Conservation (phyloP, 1,284 basidiomycete genomes). For the Microstroma glucosiphilum region DNA sequence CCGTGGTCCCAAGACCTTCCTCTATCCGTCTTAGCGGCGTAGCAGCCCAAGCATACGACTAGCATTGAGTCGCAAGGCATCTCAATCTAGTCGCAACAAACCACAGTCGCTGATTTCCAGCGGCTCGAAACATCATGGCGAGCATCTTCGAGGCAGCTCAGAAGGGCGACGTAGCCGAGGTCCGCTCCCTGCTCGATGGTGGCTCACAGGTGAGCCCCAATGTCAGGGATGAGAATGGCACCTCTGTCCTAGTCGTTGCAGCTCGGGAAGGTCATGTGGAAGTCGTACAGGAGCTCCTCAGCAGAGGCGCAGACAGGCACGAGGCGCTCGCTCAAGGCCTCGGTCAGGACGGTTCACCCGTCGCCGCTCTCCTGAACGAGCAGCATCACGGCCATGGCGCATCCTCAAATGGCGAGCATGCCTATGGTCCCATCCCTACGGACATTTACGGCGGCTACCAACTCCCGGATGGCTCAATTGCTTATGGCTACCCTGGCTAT, state of each 20-base stretch:
- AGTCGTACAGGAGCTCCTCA: conserved; percentile 38
- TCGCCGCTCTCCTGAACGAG: conserved; percentile 7
- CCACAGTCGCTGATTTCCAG: conserved; percentile 3
- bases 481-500: conserved; percentile 17
- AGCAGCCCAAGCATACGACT: too few species aligned
- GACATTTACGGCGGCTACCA: conserved; percentile 35
- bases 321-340: conserved; percentile 17
- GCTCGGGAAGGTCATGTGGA: conserved; percentile 33
- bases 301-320: conserved; percentile 18
- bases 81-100: too few species aligned
- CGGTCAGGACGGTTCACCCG: conserved; percentile 24
- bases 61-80: too few species aligned
- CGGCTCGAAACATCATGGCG: conserved; percentile 21
- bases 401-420: conserved; percentile 22
- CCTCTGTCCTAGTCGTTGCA: conserved; percentile 31
- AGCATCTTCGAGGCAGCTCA: conserved; percentile 38
- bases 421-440: conserved; percentile 13
- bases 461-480: conserved; percentile 35
- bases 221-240: conserved; percentile 24
- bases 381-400: background rate
- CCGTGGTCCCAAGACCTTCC: too few species aligned
- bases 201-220: conserved; percentile 18
- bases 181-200: conserved; percentile 30
- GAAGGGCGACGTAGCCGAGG: conserved; percentile 33
- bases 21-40: too few species aligned